Conservation (phyloP, 2,329 filamentous ascomycete species). For the Alternaria sp. region DNA sequence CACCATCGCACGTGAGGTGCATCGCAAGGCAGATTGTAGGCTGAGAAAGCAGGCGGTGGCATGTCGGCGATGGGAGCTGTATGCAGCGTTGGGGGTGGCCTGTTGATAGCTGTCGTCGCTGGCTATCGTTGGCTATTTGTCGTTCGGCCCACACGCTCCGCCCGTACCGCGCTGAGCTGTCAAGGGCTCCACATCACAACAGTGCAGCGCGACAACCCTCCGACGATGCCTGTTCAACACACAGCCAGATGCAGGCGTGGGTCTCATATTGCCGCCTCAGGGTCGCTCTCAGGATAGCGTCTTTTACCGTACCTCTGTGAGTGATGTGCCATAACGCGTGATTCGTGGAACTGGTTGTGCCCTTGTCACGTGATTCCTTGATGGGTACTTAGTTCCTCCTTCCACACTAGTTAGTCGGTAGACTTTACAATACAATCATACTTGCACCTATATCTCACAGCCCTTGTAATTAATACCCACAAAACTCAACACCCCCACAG, state of each 20-base stretch:
- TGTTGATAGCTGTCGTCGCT: not conserved
- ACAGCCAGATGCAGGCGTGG: slow-evolving; percentile 5
- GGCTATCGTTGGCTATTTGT: not conserved
- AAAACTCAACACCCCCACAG: not conserved
- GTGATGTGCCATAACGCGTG: not conserved
- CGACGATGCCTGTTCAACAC: slow-evolving; percentile 11
- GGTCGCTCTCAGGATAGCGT: not conserved
- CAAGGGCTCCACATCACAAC: slow-evolving; percentile 1
- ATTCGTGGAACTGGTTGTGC: not conserved
- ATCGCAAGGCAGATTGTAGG: not conserved
- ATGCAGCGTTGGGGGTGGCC: no score
- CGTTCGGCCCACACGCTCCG: not conserved
- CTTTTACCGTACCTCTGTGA: not conserved
- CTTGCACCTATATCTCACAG: no score
- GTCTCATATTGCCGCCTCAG: slow-evolving; percentile 3
- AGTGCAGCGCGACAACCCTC: slow-evolving; percentile 6
- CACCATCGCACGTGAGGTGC: slow-evolving; percentile 1
- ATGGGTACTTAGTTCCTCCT: no score
- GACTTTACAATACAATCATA: no score
- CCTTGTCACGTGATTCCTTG: no score
- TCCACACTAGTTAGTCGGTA: no score
- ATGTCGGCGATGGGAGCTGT: not conserved
- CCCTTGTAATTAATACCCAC: not conserved
- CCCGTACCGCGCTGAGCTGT: not conserved
- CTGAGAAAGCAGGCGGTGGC: not conserved